Conservation (phyloP, 148 eudicot genomes). For the Mesembryanthemum crystallinum region DNA sequence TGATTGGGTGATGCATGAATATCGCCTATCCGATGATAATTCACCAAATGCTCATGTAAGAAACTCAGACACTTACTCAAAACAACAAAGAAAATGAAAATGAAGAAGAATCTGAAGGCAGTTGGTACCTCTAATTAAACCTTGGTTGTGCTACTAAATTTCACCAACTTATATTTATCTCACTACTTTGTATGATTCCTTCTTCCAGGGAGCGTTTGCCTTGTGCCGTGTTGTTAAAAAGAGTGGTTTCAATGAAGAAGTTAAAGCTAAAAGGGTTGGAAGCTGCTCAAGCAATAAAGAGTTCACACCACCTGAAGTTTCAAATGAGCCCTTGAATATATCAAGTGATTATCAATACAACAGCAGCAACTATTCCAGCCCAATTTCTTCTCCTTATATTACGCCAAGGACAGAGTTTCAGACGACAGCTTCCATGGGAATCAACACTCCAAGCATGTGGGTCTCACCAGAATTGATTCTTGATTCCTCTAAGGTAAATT, state of each 20-base stretch:
- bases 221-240: conserved; percentile 72
- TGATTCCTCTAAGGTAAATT: conserved; percentile 70
- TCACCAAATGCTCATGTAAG: conserved; percentile 57
- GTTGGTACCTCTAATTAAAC: neutral
- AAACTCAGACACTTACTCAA: conserved; percentile 6
- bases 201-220: conserved; percentile 60
- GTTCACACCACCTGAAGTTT: conserved; percentile 19
- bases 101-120: no score
- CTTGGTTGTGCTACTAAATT: conserved; percentile 12
- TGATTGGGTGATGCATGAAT: conserved; percentile 93
- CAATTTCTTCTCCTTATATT: conserved; percentile 54
- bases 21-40: conserved; percentile 69
- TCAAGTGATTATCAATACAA: conserved; percentile 42
- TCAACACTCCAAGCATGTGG: conserved; percentile 46
- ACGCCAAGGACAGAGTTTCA: conserved; percentile 44
- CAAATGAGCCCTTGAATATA: conserved; percentile 41
- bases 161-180: neutral
- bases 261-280: conserved; percentile 36
- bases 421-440: conserved; percentile 36
- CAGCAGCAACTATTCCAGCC: conserved; percentile 55
- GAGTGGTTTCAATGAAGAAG: conserved; percentile 42
- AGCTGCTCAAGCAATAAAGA: conserved; percentile 40
- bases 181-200: conserved; percentile 5
- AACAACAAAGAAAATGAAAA: no score
- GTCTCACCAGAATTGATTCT: conserved; percentile 64